Base-by-base conservation (phyloP, 768 basidiomycete genomes). In the Candolleomyces aberdarensis region DNA sequence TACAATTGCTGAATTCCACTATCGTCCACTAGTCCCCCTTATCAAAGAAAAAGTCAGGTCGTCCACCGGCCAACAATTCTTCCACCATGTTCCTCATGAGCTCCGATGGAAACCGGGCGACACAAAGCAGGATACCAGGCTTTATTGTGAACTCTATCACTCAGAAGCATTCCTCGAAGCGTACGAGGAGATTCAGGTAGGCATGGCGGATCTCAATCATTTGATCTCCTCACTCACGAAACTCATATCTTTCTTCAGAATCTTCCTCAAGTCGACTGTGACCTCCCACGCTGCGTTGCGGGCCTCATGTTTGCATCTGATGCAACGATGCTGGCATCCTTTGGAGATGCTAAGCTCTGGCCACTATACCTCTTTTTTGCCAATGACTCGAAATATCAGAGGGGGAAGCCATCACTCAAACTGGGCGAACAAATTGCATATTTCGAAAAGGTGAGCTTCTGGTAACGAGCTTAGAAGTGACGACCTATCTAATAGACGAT, bases 361-460 rank as follows among this genome's bases (percentile, higher is more conserved):
- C 75, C 74, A 4, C 62, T 74, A 2, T 75, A 76, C 52, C 51
- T 69, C 36, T 65, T 64, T 44, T 61, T 79, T 41, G 78, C 75
- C 0, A 76, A 76, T 58, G 63, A 72, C 14, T 75, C 78, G 0
- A 82, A 81, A 61, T 80, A 78, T 58, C 58, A 61, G 0, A 65
- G 72, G 3, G 58, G 57, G 1, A 65, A 67, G 22, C 75, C 75
- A 3, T 58, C 54, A 5, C 58, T 65, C 0, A 59, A 63, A 17
- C 66, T 75, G 1, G 69, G 67, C 19, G 75, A 80, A 55, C 76
- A 77, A 53, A 10, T 78, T 14, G 77, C 74, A 8, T 80, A 79
- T 62, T 71, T 82, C 29, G 76, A 75, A 62, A 74, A 13, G 68
- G 71, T 1, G 69, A 71, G 50, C 29, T 36, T 0, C 43, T 22